Base-by-base conservation (phyloP, 495 filamentous ascomycete genomes). In the Penicillium subrubescens region DNA sequence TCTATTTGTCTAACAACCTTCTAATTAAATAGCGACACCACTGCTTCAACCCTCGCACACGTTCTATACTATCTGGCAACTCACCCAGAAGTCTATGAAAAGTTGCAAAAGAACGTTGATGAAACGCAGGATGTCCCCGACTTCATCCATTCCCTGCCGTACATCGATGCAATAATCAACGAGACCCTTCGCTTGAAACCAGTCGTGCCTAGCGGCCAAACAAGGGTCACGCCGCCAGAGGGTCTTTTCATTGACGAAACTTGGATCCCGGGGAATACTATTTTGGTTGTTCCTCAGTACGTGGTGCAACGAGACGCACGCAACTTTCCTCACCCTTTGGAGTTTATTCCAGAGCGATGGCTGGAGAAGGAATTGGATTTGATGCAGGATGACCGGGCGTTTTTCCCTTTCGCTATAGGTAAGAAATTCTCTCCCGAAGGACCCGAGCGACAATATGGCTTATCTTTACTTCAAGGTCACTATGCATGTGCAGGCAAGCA, bases 331-430 rank as follows among this genome's bases (percentile, higher is more conserved):
- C 39, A 64, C 1, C 73, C 77, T 0, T 57, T 73, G 14, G 75
- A 82, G 10, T 87, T 83, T 57, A 70, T 88, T n/a, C 85, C 86
- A 1, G 85, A 88, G 64, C 78, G 87, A 29, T 88, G 85, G 84
- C 59, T 79, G 62, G 61, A 71, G 67, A 15, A 62, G 66, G 44
- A 75, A 73, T n/a, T 79, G 82, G 15, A 71, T 83, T 48, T 74
- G 82, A 46, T 74, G 5, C 23, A 70, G 15, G 75, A 86, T 64
- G 78, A 77, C 41, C 66, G 66, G 7, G 85, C 82, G 0, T 88
- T 81, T 52, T 68, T 76, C 3, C 87, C 86, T 0, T 89, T 89
- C 65, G 74, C 71, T 6, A 64, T 75, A 34, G 83, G 84, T 60
- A 56, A 68, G 29, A 77, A n/a, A 29, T 31, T 3, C 23, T 55